A percentile compares a stretch with the other conserved stretches of the same genome.
phyloP scores from a whole-genome alignment of 192 early-diverging fungal genomes.

The Coemansia sp. region DNA sequence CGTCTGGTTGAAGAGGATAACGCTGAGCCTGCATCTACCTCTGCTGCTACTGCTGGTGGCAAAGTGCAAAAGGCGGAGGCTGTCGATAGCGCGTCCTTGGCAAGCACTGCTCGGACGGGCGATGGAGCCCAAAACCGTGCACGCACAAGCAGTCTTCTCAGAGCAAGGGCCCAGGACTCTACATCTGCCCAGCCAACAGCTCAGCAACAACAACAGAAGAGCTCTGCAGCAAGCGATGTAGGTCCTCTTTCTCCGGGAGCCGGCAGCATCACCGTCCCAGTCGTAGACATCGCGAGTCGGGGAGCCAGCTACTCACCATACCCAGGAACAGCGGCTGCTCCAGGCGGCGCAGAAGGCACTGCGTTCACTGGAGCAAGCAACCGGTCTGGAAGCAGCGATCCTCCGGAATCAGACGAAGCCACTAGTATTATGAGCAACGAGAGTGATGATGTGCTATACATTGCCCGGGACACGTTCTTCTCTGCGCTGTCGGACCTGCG shows the following conservation, averaged over 20 bases:
- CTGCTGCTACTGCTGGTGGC: not conserved
- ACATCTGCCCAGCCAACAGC: slow-evolving; percentile 18
- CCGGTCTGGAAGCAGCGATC: slow-evolving; percentile 14
- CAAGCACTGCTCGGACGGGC: slow-evolving; percentile 1
- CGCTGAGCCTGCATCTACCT: slow-evolving; percentile 4
- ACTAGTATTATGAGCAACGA: slow-evolving; percentile 47
- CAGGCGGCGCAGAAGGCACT: not conserved
- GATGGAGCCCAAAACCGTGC: slow-evolving; percentile 10
- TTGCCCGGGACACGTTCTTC: slow-evolving; percentile 55
- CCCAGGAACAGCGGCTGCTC: not conserved
- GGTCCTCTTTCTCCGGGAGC: not conserved
- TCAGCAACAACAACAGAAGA: slow-evolving; percentile 8
- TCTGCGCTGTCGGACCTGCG: slow-evolving; percentile 55
- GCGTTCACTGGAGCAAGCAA: slow-evolving; percentile 4
- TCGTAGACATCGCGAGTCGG: not conserved
- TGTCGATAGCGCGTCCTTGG: not conserved
- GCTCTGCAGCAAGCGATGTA: not conserved
- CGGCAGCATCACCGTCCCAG: not conserved
- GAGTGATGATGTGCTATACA: slow-evolving; percentile 46
- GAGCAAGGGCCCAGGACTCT: slow-evolving; percentile 13
- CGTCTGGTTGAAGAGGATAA: slow-evolving; percentile 2
- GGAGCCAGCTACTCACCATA: not conserved
- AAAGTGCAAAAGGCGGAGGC: slow-evolving; percentile 6
- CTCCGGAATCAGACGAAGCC: slow-evolving; percentile 2
- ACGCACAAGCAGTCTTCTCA: slow-evolving; percentile 41